These are phyloP conservation scores for Leccinum discolor DNA, from an alignment of 1,284 basidiomycete species.

Conservation along the genomic window DNA sequence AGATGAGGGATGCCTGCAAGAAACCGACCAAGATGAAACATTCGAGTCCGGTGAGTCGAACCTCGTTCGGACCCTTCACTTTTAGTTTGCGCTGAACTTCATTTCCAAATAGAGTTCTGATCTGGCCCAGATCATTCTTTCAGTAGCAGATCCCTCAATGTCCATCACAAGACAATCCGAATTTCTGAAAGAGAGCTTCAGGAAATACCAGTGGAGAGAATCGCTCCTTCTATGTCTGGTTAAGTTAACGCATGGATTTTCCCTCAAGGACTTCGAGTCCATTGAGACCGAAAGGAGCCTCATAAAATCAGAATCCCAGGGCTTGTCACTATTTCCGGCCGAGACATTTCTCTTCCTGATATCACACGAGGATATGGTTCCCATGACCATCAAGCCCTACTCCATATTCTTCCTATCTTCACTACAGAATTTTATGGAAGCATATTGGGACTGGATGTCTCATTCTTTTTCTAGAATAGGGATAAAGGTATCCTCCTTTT, in stretches of 20 bases:
- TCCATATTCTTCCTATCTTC: slow-evolving; percentile 16
- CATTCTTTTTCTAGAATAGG: not conserved
- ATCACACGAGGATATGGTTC: not conserved
- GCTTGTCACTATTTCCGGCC: not conserved
- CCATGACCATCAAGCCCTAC: slow-evolving; percentile 8
- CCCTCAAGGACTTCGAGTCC: not conserved
- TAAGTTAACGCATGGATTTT: not conserved
- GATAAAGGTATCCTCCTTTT: not conserved
- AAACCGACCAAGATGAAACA: not conserved
- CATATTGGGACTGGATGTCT: slow-evolving; percentile 13
- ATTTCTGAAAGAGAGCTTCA: slow-evolving; percentile 6
- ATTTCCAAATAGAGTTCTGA: not conserved
- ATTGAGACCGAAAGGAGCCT: not conserved
- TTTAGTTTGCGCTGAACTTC: not conserved
- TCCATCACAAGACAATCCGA: not conserved
- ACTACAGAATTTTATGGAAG: slow-evolving; percentile 3
- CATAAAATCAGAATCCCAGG: not conserved
- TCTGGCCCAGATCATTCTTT: not conserved
- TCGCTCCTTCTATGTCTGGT: not conserved
- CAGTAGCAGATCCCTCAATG: not conserved
- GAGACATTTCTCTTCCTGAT: not conserved
- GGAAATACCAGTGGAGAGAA: slow-evolving; percentile 16
- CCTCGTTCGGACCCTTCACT: not conserved
- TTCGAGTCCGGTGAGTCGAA: not conserved
- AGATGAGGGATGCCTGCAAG: not conserved